Conservation (phyloP, 139 green algal genomes). For the Diplosphaera chodatii region DNA sequence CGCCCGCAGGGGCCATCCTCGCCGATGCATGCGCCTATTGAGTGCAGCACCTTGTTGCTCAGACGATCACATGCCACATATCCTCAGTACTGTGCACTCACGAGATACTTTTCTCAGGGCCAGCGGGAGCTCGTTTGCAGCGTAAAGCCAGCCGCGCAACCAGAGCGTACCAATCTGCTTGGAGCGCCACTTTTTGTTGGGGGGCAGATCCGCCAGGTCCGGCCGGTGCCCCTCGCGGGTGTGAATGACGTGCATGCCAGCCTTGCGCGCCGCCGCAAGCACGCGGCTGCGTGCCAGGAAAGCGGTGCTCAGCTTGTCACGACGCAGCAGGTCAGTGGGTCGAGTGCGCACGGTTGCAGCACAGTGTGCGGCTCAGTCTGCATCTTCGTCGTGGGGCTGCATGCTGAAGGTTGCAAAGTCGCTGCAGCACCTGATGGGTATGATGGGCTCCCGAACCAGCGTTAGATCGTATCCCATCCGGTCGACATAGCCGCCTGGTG, state of each 20-base stretch:
- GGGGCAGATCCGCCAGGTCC: conserved; percentile 46
- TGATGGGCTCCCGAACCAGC: conserved; percentile 39
- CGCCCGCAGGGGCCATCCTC: conserved; percentile 30
- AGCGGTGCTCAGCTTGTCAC: too few species aligned
- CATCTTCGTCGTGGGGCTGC: too few species aligned
- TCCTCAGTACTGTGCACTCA: too few species aligned
- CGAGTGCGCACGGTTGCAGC: too few species aligned
- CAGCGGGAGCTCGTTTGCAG: too few species aligned
- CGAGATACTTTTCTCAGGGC: too few species aligned
- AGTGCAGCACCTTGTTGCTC: too few species aligned
- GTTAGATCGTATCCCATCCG: conserved; percentile 58
- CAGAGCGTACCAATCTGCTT: conserved; percentile 35
- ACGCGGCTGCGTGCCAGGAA: conserved; percentile 15
- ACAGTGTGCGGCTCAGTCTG: too few species aligned
- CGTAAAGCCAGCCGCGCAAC: too few species aligned
- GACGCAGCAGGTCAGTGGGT: too few species aligned
- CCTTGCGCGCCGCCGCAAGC: conserved; percentile 30
- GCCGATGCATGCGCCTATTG: conserved; percentile 48
- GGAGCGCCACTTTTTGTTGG: conserved; percentile 53
- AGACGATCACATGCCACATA: too few species aligned
- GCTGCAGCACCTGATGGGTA: conserved; percentile 40
- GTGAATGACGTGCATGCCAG: conserved; percentile 48
- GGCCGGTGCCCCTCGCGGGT: conserved; percentile 60
- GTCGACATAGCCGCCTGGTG: conserved; percentile 52
- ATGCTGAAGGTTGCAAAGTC: too few species aligned